A percentile compares a stretch with the other conserved stretches of the same genome.
These are phyloP conservation scores for Pythium phragmiticola DNA, from an alignment of 352 stramenopile genomes.

Conservation along the genomic window DNA sequence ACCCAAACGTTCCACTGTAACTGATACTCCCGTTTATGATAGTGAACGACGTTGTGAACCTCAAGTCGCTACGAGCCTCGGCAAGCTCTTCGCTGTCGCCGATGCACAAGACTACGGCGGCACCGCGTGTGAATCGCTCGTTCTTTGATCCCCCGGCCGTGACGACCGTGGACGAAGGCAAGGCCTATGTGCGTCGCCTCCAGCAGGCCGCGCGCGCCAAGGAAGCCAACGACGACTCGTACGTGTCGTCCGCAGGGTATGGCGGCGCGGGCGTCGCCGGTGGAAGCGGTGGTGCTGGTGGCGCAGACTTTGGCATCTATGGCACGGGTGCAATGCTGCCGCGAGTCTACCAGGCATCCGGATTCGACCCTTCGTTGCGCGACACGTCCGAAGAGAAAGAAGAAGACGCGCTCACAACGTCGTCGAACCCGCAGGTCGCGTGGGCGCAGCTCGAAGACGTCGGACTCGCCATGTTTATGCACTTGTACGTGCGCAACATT, in stretches of 20 bases:
- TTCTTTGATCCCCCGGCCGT: conserved; percentile 72
- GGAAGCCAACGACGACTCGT: conserved; percentile 54
- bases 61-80: conserved; percentile 38
- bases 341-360: conserved; percentile 80
- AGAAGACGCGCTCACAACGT: conserved; percentile 72
- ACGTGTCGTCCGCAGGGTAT: conserved; percentile 37
- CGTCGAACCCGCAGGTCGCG: conserved; percentile 66
- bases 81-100: conserved; percentile 36
- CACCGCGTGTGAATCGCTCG: conserved; percentile 31
- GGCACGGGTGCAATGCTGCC: conserved; percentile 64
- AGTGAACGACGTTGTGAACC: conserved; percentile 71
- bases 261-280: conserved; percentile 34
- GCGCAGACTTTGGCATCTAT: conserved; percentile 51
- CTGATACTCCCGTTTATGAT: neutral
- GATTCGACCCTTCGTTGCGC: conserved; percentile 69
- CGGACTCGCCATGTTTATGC: conserved; percentile 84
- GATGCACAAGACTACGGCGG: conserved; percentile 34
- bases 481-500: conserved; percentile 84
- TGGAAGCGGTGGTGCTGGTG: conserved; percentile 39
- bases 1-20: neutral
- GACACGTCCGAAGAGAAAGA: conserved; percentile 63
- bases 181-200: conserved; percentile 66
- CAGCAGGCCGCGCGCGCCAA: conserved; percentile 45
- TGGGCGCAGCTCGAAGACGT: conserved; percentile 79
- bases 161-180: conserved; percentile 71